Percentiles rank a stretch among this genome's conserved stretches.
Evolutionary conservation across 148 eudicot genomes (phyloP).

Genomic region (Rhododendron henanense): DNA sequence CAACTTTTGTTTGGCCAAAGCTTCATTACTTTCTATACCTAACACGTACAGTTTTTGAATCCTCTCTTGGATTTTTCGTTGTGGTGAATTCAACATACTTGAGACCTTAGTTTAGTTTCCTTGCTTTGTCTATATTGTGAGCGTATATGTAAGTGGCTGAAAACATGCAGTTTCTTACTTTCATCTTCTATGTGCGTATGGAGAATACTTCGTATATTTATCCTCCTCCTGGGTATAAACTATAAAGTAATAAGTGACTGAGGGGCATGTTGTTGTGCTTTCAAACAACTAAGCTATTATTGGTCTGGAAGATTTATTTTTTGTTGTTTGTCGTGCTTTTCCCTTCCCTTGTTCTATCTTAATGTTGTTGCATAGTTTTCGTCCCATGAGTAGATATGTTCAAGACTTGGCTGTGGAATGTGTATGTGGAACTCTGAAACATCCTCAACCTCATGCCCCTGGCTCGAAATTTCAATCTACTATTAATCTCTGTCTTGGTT

Average conservation of each 20-base stretch:
- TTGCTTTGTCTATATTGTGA: not conserved
- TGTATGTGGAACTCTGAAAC: not conserved
- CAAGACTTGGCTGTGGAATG: not conserved
- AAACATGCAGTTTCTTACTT: not conserved
- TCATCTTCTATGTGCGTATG: not conserved
- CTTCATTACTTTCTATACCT: not conserved
- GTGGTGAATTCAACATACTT: not conserved
- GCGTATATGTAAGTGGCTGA: not conserved
- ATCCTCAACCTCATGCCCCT: not conserved
- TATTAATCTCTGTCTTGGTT: conserved; percentile 7
- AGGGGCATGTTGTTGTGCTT: not conserved
- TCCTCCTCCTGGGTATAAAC: not conserved
- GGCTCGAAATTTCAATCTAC: not conserved
- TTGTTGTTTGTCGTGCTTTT: not conserved
- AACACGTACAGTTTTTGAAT: not conserved
- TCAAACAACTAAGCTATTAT: not conserved
- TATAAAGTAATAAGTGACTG: not conserved
- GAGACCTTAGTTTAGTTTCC: not conserved
- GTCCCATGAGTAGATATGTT: not conserved
- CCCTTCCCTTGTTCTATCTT: not conserved
- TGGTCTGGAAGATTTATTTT: not conserved
- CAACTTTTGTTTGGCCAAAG: not conserved
- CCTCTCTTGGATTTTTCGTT: not conserved
- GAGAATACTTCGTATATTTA: not conserved
- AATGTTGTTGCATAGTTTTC: not conserved